Evolutionary conservation across 1,284 basidiomycete species (phyloP).

Genomic region (Moesziomyces sp.): DNA sequence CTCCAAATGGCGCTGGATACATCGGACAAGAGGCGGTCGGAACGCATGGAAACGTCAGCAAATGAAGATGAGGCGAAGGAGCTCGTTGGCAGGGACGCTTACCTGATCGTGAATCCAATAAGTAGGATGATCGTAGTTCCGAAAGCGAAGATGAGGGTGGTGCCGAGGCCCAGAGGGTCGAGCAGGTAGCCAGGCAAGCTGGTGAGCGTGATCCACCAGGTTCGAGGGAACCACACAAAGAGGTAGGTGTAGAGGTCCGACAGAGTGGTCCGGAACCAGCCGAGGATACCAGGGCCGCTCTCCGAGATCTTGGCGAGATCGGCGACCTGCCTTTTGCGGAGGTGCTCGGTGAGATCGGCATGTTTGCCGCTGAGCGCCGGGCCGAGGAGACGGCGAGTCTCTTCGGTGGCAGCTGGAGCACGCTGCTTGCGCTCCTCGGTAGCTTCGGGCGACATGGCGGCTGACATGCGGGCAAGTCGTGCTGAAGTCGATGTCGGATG

Average conservation of each 20-base stretch:
- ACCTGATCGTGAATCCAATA: conserved; percentile 20
- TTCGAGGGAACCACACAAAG: conserved; percentile 29
- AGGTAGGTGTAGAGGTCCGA: conserved; percentile 28
- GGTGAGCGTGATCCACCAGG: conserved; percentile 33
- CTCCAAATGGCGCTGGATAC: conserved; percentile 29
- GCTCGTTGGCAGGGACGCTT: not conserved
- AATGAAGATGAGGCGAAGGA: not conserved
- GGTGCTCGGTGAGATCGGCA: conserved; percentile 18
- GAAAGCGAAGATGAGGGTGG: conserved; percentile 21
- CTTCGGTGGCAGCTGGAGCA: not conserved
- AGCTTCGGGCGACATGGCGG: conserved; percentile 12
- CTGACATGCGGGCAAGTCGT: not conserved
- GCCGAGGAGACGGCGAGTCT: conserved; percentile 17
- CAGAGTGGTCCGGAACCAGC: conserved; percentile 19
- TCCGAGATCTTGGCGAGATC: conserved; percentile 17
- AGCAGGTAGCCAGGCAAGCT: conserved; percentile 30
- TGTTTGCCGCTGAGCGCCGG: conserved; percentile 21
- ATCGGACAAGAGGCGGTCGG: not conserved
- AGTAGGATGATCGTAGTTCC: conserved; percentile 25
- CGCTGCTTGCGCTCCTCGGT: conserved; percentile 24
- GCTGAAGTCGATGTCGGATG: not conserved
- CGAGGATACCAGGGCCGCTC: conserved; percentile 15
- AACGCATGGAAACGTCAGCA: not conserved
- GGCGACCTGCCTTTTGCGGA: conserved; percentile 31
- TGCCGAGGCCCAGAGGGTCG: conserved; percentile 26